Base-by-base conservation (phyloP, 352 stramenopile genomes). In the Phytophthora fragariae region DNA sequence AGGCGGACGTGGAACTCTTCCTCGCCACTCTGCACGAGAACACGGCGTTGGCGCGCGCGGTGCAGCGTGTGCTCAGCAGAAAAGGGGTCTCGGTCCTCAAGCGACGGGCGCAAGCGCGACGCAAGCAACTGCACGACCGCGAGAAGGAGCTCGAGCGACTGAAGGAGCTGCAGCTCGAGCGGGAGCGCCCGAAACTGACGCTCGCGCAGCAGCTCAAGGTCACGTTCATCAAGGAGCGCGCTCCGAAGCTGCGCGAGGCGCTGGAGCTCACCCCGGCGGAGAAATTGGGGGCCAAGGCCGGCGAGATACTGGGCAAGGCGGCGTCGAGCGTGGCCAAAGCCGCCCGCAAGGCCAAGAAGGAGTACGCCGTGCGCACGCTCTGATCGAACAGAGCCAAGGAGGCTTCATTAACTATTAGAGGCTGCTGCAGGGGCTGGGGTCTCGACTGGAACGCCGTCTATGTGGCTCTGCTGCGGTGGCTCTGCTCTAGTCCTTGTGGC, bases 331-430 rank as follows among this genome's bases (percentile, higher is more conserved):
- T 84, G 12, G 63, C 47, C 21, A 73, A 66, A 27, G 83, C 68
- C 11, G 78, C 77, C 1, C 57, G 62, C 5, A 80, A 81, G 27
- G 82, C 79, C 54, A 92, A 92, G 77, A 89, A 92, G 61, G 85
- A 92, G 62, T 90, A 90, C 79, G 68, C 73, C 31, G 84, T 93
- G 53, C 86, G 85, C 56, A 78, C 82, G 35, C 70, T 93, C 17
- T 93, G 66, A 44, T 44, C 37, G 37, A 44, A 71, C 33, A 64
- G 19, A 58, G 61, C 19, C 35, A 53, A 12, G 31, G 11, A 44
- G 62, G 62, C 58, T 74, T 68, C 59, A 72, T 79, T 76, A 67
- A 61, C 73, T 70, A 76, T 50, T 76, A 67, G 37, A 14, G 37
- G 37, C 5, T 14, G 47, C n/a, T 54, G 37, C 15, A 10, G 37